Evolutionary conservation across 2,329 filamentous ascomycete genomes (phyloP), one percentile per base, ranked within the genome.

Genomic region (Helminthosporium solani): DNA sequence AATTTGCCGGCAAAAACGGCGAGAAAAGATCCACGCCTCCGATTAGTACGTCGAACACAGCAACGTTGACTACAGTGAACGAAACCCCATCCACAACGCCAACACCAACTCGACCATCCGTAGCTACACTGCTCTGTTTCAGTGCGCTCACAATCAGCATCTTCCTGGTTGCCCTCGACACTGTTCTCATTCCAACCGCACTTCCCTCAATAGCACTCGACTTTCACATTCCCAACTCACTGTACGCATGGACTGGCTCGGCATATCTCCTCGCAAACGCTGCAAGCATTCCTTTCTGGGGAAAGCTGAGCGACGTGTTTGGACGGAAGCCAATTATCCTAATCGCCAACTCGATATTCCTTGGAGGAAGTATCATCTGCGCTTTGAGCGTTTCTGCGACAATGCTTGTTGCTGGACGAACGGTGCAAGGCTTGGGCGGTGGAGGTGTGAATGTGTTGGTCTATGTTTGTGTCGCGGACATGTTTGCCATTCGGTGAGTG

Each of bases 161-260:
- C 27, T 74, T 73, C 46, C 58, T 73, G n/a, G 70, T 70, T 2
- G 72, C 72, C 9, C 66, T 75, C 5, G 73, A 75, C 46, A 60
- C 80, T 33, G 85, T 83, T 11, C 80, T 84, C 55, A 74, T 85
- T 52, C 80, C 85, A 7, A 87, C 84, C 0, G 82, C 84, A 7
- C 74, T 87, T 6, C 84, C 85, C 0, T 82, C 81, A 12, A 87
- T 88, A 47, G 76, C 81, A 2, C 71, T 69, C 23, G 75, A 85
- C 44, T 82, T 91, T 52, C 66, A 83, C 33, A 57, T 70, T 8
- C 85, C 86, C 2, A 81, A 81, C 7, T 74, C 80, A 3, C 84
- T 86, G n/a, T 91, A 89, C 67, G 82, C 83, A 23, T 91, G 87
- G 88, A 85, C 90, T 44, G 87, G 87, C 1, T 72, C 68, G 1